Base-by-base conservation (phyloP, 495 filamentous ascomycete species). In the Neurospora sp. region DNA sequence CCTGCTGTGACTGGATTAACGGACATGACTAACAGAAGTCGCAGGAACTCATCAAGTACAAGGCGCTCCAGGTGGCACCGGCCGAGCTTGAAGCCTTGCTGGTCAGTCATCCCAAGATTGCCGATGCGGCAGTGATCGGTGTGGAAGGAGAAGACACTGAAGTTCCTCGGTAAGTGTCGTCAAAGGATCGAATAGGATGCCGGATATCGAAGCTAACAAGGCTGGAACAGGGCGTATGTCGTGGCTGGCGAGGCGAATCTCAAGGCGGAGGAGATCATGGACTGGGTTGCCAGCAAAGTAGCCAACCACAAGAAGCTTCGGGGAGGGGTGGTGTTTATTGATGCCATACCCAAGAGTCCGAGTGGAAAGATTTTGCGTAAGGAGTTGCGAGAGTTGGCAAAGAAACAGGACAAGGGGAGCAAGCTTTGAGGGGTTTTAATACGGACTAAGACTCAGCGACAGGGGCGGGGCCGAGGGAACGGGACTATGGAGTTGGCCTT, bases 331-430 rank as follows among this genome's bases (percentile, higher is more conserved):
- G 85, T 85, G 28, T 97, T 94, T 76, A 83, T 95, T 8, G 87
- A 93, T 71, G 85, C 85, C 69, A 90, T 96, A 24, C 94, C 93
- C n/a, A 95, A 94, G 85, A 95, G 89, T 77, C 86, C 86, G 0
- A 88, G 88, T 74, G 94, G 94, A 3, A 97, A 97, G 86, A 96
- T 96, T 69, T 78, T 97, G 78, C 90, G 93, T 72, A 86, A 91
- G 70, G 73, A 91, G 40, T 71, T 88, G 74, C 80, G 83, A 36
- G 79, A 79, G 39, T 39, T 79, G 70, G 80, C 79, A 9, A 73
- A 73, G 73, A 76, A 72, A 54, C 79, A 81, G 70, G 69, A 34
- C 11, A 59, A 42, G 42, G 28, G 31, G 24, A 79, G 78, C 59
- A 77, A 76, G 69, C 54, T 77, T 4, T 79, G 48, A 71, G 19